Conservation (phyloP, 202 grass and related monocot species). For the Musa balbisiana region DNA sequence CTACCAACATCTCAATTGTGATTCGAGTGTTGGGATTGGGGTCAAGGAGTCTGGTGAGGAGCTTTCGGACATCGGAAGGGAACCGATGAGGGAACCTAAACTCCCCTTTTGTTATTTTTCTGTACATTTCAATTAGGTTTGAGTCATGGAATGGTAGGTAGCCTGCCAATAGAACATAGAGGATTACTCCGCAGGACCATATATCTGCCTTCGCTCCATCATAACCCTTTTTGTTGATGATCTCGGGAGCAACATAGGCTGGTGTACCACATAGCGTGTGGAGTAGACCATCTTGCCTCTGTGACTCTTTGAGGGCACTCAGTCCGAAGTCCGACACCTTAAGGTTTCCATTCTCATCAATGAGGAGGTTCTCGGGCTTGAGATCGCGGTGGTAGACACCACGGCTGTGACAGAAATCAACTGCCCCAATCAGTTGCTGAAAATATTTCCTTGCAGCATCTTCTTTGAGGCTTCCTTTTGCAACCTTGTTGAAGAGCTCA, state of each 20-base stretch:
- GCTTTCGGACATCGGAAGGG: background rate
- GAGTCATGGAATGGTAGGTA: conserved; percentile 4
- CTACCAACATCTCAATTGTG: background rate
- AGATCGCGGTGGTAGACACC: conserved; percentile 8
- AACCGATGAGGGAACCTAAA: conserved; percentile 4
- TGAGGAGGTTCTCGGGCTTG: conserved; percentile 10
- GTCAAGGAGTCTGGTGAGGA: background rate
- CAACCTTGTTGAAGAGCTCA: conserved; percentile 2
- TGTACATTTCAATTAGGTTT: conserved; percentile 6
- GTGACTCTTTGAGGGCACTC: background rate
- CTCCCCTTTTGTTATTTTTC: background rate
- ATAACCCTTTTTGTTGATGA: conserved; percentile 1
- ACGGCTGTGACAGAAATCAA: conserved; percentile 7
- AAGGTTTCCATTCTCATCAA: background rate
- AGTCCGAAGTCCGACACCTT: background rate
- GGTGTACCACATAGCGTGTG: background rate
- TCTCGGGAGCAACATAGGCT: conserved; percentile 6
- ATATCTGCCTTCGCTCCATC: conserved; percentile 6
- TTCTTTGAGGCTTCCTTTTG: conserved; percentile 5
- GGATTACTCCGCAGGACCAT: conserved; percentile 6
- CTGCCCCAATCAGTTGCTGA: conserved; percentile 1
- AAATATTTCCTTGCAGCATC: background rate
- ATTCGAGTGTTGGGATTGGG: background rate
- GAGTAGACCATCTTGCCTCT: background rate
- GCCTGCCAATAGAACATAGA: background rate